Evolutionary conservation across 169 alveolate species (phyloP).

Genomic region (Condylostoma magnum): DNA sequence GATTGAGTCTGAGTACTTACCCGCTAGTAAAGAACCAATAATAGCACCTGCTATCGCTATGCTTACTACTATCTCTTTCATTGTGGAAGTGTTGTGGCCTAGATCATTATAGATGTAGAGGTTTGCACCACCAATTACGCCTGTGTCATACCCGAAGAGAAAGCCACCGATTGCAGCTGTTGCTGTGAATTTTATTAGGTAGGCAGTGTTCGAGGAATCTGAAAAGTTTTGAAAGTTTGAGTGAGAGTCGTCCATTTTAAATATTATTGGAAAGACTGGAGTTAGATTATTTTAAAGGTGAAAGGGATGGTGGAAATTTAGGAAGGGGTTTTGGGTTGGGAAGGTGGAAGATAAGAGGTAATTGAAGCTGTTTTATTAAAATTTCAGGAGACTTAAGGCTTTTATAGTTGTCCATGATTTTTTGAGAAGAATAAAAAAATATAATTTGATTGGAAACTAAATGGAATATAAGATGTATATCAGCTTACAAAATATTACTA

Average conservation of each 20-base stretch:
- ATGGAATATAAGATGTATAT: too few species aligned
- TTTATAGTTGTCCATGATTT: too few species aligned
- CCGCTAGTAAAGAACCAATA: constrained; percentile 34
- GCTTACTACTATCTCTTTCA: constrained; percentile 31
- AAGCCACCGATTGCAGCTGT: constrained; percentile 47
- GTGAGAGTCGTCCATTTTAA: neutral
- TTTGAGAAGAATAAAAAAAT: too few species aligned
- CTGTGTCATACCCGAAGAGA: constrained; percentile 56
- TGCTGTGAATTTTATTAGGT: neutral
- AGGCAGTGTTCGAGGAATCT: neutral
- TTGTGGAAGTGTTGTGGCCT: neutral
- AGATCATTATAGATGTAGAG: constrained; percentile 38
- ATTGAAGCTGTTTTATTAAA: too few species aligned
- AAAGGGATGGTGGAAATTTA: too few species aligned
- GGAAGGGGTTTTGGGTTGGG: too few species aligned
- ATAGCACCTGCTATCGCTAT: constrained; percentile 41
- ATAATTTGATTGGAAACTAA: too few species aligned
- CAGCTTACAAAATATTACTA: too few species aligned
- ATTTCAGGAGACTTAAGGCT: too few species aligned
- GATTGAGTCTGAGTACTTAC: constrained; percentile 29
- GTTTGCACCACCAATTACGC: constrained; percentile 54
- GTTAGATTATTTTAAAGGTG: too few species aligned
- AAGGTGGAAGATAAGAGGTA: too few species aligned
- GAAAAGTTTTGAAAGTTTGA: neutral
- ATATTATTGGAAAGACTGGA: neutral